Percentiles rank a stretch among this genome's conserved stretches.
Evolutionary conservation across 768 basidiomycete genomes (phyloP).

Genomic region (Nidularia pulvinata): DNA sequence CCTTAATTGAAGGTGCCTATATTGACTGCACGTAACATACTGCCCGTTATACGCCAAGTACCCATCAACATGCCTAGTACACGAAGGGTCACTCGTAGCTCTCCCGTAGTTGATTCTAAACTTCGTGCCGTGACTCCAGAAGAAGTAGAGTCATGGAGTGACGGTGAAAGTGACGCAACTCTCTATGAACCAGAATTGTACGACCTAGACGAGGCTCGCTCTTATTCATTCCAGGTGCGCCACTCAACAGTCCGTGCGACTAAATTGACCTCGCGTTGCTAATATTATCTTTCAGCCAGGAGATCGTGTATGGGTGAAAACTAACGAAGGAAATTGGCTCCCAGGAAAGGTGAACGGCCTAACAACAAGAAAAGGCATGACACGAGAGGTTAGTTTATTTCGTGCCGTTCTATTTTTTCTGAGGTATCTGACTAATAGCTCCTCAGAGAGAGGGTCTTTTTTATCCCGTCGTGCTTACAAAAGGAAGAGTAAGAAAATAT

Average conservation of each 20-base stretch:
- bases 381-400: slow-evolving; percentile 37
- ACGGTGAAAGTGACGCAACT: slow-evolving; percentile 27
- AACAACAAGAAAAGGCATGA: slow-evolving; percentile 40
- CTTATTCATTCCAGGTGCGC: slow-evolving; percentile 51
- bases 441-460: slow-evolving; percentile 47
- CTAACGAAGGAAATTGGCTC: slow-evolving; percentile 49
- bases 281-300: slow-evolving; percentile 29
- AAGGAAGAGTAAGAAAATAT: slow-evolving; percentile 51
- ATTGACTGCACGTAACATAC: background rate
- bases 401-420: background rate
- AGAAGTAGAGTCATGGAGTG: slow-evolving; percentile 31
- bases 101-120: slow-evolving; percentile 2
- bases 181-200: slow-evolving; percentile 26
- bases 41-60: background rate
- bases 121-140: slow-evolving; percentile 29
- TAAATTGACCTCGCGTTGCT: background rate
- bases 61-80: background rate
- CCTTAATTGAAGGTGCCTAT: background rate
- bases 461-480: slow-evolving; percentile 50
- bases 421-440: background rate
- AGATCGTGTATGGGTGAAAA: slow-evolving; percentile 53
- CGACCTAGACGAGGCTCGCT: slow-evolving; percentile 49
- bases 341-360: slow-evolving; percentile 45
- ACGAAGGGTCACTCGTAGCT: background rate
- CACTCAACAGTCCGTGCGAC: slow-evolving; percentile 2